Evolutionary conservation across 768 basidiomycete genomes (phyloP).

Genomic region (Kwoniella pini): DNA sequence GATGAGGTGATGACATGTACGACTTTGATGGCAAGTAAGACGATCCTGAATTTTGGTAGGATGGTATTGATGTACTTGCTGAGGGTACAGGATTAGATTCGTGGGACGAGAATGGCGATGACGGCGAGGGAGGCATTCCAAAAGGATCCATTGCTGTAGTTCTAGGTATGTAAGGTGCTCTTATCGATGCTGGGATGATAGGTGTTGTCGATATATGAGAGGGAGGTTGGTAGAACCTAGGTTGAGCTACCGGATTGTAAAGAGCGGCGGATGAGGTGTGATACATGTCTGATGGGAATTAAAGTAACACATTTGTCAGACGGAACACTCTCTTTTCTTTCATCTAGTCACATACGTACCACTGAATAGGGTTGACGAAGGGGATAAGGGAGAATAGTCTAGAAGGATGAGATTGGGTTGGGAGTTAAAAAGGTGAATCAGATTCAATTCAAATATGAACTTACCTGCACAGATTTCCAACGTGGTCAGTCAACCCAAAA

Average conservation of each 20-base stretch:
- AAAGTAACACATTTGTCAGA: not conserved
- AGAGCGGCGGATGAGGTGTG: conserved; percentile 11
- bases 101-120: conserved; percentile 10
- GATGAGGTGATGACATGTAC: conserved; percentile 16
- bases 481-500: conserved; percentile 1
- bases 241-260: conserved; percentile 12
- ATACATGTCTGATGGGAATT: conserved; percentile 18
- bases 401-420: not conserved
- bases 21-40: not conserved
- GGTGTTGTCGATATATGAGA: conserved; percentile 8
- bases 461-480: conserved; percentile 4
- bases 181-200: not conserved
- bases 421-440: not conserved
- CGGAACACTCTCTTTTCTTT: not conserved
- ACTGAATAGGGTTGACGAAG: not conserved
- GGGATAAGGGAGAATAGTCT: not conserved
- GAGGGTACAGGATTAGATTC: conserved; percentile 18
- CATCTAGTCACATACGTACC: not conserved
- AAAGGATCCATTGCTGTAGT: conserved; percentile 19
- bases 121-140: conserved; percentile 21
- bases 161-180: conserved; percentile 2
- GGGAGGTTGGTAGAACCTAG: conserved; percentile 19
- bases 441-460: not conserved
- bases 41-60: conserved; percentile 15
- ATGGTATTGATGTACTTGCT: conserved; percentile 26